These are phyloP conservation scores for Gymnopilus junonius DNA, from an alignment of 768 basidiomycete genomes.

Conservation along the genomic window DNA sequence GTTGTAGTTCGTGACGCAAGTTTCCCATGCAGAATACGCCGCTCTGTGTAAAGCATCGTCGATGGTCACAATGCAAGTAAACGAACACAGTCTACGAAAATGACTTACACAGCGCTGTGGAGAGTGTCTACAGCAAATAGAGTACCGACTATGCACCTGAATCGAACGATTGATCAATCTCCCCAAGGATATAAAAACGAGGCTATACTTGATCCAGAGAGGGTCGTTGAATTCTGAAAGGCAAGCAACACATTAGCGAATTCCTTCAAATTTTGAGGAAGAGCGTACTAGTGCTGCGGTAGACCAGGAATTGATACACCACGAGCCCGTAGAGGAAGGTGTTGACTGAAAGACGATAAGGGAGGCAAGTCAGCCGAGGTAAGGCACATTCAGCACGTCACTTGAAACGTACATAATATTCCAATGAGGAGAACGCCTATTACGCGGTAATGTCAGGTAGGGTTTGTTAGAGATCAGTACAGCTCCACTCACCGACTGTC, in stretches of 20 bases:
- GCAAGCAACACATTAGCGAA: neutral
- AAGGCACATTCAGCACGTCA: neutral
- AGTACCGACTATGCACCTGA: slow-evolving; percentile 34
- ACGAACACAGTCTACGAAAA: slow-evolving; percentile 3
- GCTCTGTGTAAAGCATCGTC: slow-evolving; percentile 21
- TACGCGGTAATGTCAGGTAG: neutral
- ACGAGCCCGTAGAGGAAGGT: slow-evolving; percentile 46
- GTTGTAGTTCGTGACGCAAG: slow-evolving; percentile 41
- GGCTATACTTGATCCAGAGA: slow-evolving; percentile 37
- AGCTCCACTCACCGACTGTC: slow-evolving; percentile 27
- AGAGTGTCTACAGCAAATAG: slow-evolving; percentile 40
- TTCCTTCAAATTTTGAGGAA: neutral
- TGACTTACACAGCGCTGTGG: slow-evolving; percentile 40
- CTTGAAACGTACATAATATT: slow-evolving; percentile 28
- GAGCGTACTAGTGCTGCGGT: slow-evolving; percentile 36
- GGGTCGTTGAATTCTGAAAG: slow-evolving; percentile 40
- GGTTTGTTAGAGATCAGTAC: neutral
- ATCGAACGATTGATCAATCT: neutral
- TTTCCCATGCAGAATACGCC: slow-evolving; percentile 38
- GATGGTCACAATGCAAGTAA: neutral
- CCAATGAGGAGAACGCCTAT: slow-evolving; percentile 37
- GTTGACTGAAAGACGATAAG: slow-evolving; percentile 24
- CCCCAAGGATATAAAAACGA: neutral
- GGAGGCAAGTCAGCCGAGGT: neutral
- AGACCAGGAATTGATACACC: slow-evolving; percentile 43